Evolutionary conservation across 1,284 basidiomycete species (phyloP).

Genomic region (Malassezia obtusa): DNA sequence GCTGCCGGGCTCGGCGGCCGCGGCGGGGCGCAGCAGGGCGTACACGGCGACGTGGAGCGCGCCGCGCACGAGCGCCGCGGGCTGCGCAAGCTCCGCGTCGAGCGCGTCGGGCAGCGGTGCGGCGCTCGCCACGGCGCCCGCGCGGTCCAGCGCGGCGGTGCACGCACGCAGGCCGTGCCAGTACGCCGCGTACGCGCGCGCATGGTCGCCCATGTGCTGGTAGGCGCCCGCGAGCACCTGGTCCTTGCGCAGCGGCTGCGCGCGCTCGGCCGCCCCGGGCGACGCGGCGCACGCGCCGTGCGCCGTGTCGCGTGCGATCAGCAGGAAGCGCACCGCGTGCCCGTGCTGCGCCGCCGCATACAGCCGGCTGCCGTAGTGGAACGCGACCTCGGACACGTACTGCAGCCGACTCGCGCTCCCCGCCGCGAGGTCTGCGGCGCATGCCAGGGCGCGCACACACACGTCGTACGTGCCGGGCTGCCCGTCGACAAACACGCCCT

Average conservation of each 20-base stretch:
- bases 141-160: no score
- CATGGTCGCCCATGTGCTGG: constrained; percentile 16
- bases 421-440: background rate
- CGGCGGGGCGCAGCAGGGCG: constrained; percentile 19
- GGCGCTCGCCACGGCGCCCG: background rate
- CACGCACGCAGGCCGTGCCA: background rate
- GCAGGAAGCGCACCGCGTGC: constrained; percentile 35
- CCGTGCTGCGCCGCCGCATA: constrained; percentile 41
- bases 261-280: constrained; percentile 1
- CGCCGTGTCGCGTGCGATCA: background rate
- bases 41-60: constrained; percentile 25
- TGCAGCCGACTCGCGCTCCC: background rate
- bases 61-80: constrained; percentile 12
- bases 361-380: constrained; percentile 48
- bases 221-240: constrained; percentile 23
- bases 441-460: background rate
- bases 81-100: constrained; percentile 9
- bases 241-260: constrained; percentile 18
- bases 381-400: constrained; percentile 42
- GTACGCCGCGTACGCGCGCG: constrained; percentile 4
- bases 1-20: constrained; percentile 12
- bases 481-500: background rate
- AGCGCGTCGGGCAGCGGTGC: background rate
- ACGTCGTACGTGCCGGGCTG: background rate
- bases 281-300: background rate